Evolutionary conservation across 495 filamentous ascomycete species (phyloP).

Genomic region (Trichoderma asperelloides): DNA sequence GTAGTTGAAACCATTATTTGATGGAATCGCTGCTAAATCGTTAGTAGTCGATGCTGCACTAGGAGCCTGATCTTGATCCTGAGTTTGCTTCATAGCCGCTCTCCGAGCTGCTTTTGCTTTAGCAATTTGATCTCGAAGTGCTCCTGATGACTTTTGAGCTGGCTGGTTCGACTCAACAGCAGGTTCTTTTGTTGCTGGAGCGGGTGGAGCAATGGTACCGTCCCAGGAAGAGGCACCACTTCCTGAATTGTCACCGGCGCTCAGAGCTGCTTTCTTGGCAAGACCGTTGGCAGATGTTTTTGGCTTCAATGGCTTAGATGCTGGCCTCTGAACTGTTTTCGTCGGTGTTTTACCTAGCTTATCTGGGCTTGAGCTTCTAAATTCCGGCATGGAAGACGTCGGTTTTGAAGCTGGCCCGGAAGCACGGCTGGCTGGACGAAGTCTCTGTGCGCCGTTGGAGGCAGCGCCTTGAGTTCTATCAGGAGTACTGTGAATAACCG

Average conservation of each 20-base stretch:
- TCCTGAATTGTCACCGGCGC: conserved; percentile 14
- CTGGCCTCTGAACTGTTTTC: conserved; percentile 41
- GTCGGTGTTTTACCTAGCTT: conserved; percentile 25
- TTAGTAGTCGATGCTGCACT: conserved; percentile 28
- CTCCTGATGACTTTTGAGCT: conserved; percentile 60
- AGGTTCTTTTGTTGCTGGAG: conserved; percentile 32
- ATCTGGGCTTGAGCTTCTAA: conserved; percentile 36
- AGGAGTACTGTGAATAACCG: neutral
- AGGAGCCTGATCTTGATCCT: conserved; percentile 19
- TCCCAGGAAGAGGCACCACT: conserved; percentile 25
- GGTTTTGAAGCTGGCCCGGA: neutral
- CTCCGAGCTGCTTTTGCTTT: conserved; percentile 83
- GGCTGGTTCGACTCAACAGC: conserved; percentile 26
- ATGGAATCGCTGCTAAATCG: conserved; percentile 31
- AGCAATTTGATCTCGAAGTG: conserved; percentile 83
- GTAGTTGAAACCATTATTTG: conserved; percentile 47
- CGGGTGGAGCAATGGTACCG: conserved; percentile 30
- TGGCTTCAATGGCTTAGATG: conserved; percentile 39
- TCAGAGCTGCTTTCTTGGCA: conserved; percentile 43
- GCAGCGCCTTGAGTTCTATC: neutral
- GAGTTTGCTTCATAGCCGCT: conserved; percentile 38
- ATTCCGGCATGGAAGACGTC: neutral
- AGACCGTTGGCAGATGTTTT: conserved; percentile 47
- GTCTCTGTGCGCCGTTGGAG: neutral
- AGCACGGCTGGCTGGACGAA: neutral